Conservation (phyloP, 441 rosid genomes). For the Capsella rubella region DNA sequence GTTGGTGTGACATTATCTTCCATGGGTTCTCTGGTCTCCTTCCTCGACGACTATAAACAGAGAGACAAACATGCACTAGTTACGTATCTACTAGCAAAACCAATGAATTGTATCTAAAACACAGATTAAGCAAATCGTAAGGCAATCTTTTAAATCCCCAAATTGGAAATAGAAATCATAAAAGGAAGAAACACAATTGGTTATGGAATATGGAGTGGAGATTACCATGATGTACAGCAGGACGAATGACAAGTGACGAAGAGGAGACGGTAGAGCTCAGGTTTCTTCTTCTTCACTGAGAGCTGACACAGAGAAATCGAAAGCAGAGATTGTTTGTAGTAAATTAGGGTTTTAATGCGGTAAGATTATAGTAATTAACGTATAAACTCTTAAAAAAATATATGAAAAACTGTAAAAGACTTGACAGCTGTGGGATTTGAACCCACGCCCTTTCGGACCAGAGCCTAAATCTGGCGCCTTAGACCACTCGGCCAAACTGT, state of each 20-base stretch:
- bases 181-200: too few relatives aligned
- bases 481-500: constrained; percentile 65
- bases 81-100: too few relatives aligned
- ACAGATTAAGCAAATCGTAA: too few relatives aligned
- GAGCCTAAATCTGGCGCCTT: constrained; percentile 99
- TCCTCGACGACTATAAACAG: constrained; percentile 57
- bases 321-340: background rate
- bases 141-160: too few relatives aligned
- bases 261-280: background rate
- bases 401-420: background rate
- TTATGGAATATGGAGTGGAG: background rate
- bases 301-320: constrained; percentile 4
- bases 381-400: background rate
- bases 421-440: constrained; percentile 86
- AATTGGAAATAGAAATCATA: too few relatives aligned
- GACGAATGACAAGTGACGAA: background rate
- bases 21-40: constrained; percentile 71
- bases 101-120: too few relatives aligned
- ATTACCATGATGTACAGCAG: constrained; percentile 23
- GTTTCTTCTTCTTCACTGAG: constrained; percentile 29
- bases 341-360: constrained; percentile 17
- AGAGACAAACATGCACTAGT: background rate
- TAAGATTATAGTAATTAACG: constrained; percentile 20
- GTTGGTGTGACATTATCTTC: constrained; percentile 70
- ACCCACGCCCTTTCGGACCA: constrained; percentile 99